These are phyloP conservation scores for Suhomyces pyralidae DNA, from an alignment of 805 yeast genomes.

Conservation along the genomic window DNA sequence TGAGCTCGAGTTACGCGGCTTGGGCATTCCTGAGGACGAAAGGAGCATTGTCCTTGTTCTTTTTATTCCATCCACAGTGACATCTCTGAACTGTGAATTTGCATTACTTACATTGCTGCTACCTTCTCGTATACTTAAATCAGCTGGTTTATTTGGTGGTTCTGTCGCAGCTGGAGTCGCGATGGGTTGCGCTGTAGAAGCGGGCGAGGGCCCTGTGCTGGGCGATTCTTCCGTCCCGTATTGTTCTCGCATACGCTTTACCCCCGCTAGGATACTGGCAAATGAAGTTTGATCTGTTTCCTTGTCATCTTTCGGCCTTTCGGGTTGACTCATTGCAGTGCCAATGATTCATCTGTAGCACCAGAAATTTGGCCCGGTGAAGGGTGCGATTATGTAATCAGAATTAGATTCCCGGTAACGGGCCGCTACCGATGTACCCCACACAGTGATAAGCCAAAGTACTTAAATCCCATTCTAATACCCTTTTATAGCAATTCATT, in stretches of 20 bases:
- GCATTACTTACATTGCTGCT: neutral
- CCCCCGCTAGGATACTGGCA: constrained; percentile 70
- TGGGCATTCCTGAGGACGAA: neutral
- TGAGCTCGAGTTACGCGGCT: neutral
- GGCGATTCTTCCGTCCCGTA: constrained; percentile 17
- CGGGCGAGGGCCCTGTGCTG: neutral
- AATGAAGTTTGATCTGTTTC: constrained; percentile 60
- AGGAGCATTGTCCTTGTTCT: neutral
- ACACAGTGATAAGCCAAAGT: neutral
- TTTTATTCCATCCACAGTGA: neutral
- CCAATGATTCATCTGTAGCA: neutral
- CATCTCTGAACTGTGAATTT: neutral
- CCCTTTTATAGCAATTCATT: neutral
- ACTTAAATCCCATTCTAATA: neutral
- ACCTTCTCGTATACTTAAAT: neutral
- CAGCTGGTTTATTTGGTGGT: neutral
- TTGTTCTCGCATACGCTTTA: constrained; percentile 53
- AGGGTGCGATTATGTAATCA: neutral
- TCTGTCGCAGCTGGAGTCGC: neutral
- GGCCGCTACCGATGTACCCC: neutral
- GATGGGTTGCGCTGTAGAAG: neutral
- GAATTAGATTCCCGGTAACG: neutral
- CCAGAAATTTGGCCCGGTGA: neutral
- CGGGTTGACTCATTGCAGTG: neutral
- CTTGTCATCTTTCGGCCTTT: neutral